Conservation (phyloP, 352 stramenopile species). For the Saprolegnia diclina region DNA sequence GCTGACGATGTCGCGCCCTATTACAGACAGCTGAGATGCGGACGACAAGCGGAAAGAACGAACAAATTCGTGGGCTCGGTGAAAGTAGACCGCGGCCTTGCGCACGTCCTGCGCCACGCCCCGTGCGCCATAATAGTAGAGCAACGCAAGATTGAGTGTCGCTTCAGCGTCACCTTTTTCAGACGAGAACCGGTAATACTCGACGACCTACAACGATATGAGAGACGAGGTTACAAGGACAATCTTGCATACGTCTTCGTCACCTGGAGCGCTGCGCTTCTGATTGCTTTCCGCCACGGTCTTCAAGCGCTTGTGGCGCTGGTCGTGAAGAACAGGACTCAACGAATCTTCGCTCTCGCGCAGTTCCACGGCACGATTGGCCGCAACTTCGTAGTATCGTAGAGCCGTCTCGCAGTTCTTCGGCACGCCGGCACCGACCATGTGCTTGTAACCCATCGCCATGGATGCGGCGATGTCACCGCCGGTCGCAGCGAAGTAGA, state of each 20-base stretch:
- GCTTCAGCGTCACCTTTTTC: constrained; percentile 82
- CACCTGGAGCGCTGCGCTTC: constrained; percentile 71
- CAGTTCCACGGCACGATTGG: constrained; percentile 66
- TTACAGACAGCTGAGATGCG: not conserved
- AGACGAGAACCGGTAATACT: constrained; percentile 87
- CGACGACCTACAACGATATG: constrained; percentile 40
- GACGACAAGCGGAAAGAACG: not conserved
- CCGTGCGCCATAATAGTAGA: constrained; percentile 78
- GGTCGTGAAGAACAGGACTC: constrained; percentile 57
- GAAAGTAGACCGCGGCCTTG: constrained; percentile 58
- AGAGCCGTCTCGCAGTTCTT: constrained; percentile 80
- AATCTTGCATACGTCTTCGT: constrained; percentile 39
- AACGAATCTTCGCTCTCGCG: constrained; percentile 50
- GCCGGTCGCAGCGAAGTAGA: constrained; percentile 80
- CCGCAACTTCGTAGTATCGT: constrained; percentile 84
- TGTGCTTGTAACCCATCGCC: constrained; percentile 73
- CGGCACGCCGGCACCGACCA: constrained; percentile 60
- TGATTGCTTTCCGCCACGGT: constrained; percentile 63
- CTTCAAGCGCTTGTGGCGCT: constrained; percentile 68
- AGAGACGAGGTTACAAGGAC: not conserved
- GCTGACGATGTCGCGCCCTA: constrained; percentile 50
- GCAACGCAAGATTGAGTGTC: constrained; percentile 74
- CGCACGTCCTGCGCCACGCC: constrained; percentile 64
- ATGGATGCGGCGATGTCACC: constrained; percentile 60
- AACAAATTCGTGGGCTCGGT: constrained; percentile 61